A percentile compares a stretch with the other conserved stretches of the same genome.
Evolutionary conservation across 129 eudicot genomes (phyloP).

Genomic region (Flaveria linearis): DNA sequence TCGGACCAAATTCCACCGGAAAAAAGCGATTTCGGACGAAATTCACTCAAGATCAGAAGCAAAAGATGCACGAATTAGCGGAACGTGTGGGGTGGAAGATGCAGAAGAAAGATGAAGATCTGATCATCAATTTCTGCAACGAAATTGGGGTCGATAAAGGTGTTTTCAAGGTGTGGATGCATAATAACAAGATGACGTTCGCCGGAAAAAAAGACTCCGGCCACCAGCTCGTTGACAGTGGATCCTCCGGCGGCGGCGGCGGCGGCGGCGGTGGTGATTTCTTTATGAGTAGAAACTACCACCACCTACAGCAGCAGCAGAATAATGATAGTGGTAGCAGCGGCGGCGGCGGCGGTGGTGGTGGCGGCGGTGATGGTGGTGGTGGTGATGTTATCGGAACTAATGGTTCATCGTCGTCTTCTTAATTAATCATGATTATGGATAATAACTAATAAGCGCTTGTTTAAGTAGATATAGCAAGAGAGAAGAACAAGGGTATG

Average conservation of each 20-base stretch:
- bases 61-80: no score
- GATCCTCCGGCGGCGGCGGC: slow-evolving; percentile 29
- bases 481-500: slow-evolving; percentile 33
- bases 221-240: slow-evolving; percentile 23
- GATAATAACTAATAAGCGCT: slow-evolving; percentile 23
- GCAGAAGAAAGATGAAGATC: no score
- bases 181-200: no score
- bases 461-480: slow-evolving; percentile 34
- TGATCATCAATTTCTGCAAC: no score
- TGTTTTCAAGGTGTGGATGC: no score
- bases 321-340: not conserved
- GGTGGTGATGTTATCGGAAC: slow-evolving; percentile 43
- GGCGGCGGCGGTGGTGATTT: slow-evolving; percentile 13
- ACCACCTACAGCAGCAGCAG: not conserved
- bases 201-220: slow-evolving; percentile 46
- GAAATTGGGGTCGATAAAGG: no score
- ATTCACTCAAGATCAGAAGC: no score
- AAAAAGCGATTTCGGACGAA: no score
- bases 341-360: no score
- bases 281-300: slow-evolving; percentile 6
- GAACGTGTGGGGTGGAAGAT: no score
- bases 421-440: slow-evolving; percentile 41
- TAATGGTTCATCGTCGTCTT: slow-evolving; percentile 71
- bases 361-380: not conserved
- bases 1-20: no score